Conservation (phyloP, 2,329 filamentous ascomycete species). For the Purpureocillium takamizusanense region DNA sequence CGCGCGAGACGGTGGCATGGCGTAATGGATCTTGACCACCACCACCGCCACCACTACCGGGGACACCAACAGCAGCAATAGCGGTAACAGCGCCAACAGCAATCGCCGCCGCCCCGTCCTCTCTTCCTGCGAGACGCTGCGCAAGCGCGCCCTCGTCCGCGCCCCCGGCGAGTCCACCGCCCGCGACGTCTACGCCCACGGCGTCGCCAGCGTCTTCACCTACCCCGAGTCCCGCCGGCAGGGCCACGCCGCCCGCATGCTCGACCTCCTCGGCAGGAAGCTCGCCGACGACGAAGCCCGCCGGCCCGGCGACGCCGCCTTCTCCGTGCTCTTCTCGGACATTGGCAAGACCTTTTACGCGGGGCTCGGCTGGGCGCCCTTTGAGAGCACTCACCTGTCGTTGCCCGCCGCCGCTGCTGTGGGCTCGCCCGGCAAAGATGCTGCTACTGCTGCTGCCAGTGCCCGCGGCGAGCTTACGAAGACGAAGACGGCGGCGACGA, state of each 20-base stretch:
- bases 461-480: too few species aligned
- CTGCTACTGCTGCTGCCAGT: too few species aligned
- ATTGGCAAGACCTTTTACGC: slow-evolving; percentile 80
- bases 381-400: slow-evolving; percentile 62
- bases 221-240: slow-evolving; percentile 55
- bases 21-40: slow-evolving; percentile 53
- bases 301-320: slow-evolving; percentile 33
- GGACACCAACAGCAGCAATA: too few species aligned
- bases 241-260: slow-evolving; percentile 73
- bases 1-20: slow-evolving; percentile 47
- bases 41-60: too few species aligned
- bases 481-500: slow-evolving; percentile 1
- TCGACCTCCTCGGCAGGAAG: slow-evolving; percentile 49
- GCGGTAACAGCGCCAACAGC: too few species aligned
- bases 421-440: slow-evolving; percentile 10
- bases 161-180: slow-evolving; percentile 14
- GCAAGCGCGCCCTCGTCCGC: slow-evolving; percentile 46
- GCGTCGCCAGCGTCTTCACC: slow-evolving; percentile 74
- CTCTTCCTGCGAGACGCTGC: slow-evolving; percentile 55
- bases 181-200: slow-evolving; percentile 56
- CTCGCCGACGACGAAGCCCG: slow-evolving; percentile 20
- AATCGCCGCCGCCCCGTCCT: slow-evolving; percentile 39
- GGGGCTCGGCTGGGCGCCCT: slow-evolving; percentile 66
- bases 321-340: slow-evolving; percentile 79
- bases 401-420: slow-evolving; percentile 30